Base-by-base conservation (phyloP, 2,329 filamentous ascomycete species). In the Dactylonectria estremocensis region DNA sequence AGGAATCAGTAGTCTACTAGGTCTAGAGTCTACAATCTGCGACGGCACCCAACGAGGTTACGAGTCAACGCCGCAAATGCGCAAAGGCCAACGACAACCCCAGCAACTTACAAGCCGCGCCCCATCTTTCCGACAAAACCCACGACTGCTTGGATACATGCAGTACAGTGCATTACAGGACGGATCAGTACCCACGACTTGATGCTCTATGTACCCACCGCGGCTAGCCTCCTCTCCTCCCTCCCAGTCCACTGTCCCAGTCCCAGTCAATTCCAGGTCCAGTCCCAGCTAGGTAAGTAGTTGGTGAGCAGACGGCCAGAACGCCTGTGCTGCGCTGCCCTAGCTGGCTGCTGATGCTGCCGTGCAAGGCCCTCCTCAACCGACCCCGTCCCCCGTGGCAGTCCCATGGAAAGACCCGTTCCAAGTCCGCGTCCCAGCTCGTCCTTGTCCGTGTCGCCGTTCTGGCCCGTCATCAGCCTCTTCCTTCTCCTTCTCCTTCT, bases 121-220 rank as follows among this genome's bases (percentile, higher is more conserved):
- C 62, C 72, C 71, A 74, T 74, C 73, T 70, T 28, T 28, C 24
- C 67, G 50, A 61, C 33, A 68, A 63, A 49, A 67, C 59, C 69
- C 69, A 67, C 52, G 40, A 28, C 24, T 28, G 24, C 24, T 28
- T 28, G 24, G 4, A 7, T 28, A 28, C 24, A 28, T 28, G 24
- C 24, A 28, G 24, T 28, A 28, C 24, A 7, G 24, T 28, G 24
- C 24, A 28, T 28, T 28, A 28, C 24, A 7, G 24, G 24, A 28
- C 24, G 4, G 24, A 28, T 28, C 24, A 28, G 24, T n/a, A 40
- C 14, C 40, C 40, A 43, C 40, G 40, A n/a, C 16, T 4, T 28
- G 24, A 4, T 28, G 24, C 24, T 28, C n/a, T n/a, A n/a, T 28
- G 24, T 43, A 43, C 40, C 40, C 49, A 53, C 50, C 16, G 50